Evolutionary conservation across 2,329 filamentous ascomycete species (phyloP).

Genomic region (Monilinia laxa): DNA sequence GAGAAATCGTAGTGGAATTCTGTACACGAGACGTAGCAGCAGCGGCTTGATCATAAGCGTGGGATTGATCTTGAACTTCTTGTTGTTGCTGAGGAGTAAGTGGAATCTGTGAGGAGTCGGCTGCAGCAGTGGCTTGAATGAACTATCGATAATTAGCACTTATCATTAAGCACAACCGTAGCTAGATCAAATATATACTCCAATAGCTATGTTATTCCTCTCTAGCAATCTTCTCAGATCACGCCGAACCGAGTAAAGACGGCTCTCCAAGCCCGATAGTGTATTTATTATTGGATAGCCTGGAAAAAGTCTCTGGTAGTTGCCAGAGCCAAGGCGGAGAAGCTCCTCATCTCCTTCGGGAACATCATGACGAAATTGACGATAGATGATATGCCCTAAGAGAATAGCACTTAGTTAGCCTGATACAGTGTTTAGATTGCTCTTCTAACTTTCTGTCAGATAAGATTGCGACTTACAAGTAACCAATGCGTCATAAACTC

Average conservation of each 20-base stretch:
- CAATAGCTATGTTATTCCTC: not conserved
- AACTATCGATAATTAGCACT: not conserved
- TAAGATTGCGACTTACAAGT: not conserved
- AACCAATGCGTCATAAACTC: not conserved
- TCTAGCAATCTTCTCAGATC: not conserved
- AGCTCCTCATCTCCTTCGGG: not conserved
- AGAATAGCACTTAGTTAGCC: not conserved
- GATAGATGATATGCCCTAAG: not conserved
- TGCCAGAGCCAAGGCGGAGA: not conserved
- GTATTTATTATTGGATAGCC: not conserved
- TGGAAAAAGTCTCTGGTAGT: not conserved
- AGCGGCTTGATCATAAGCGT: not conserved
- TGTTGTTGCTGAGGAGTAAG: not conserved
- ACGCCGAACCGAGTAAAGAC: not conserved
- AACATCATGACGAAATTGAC: not conserved
- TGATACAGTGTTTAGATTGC: not conserved
- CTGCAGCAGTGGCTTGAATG: not conserved
- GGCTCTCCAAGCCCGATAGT: not conserved
- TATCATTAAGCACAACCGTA: not conserved
- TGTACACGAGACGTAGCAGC: not conserved
- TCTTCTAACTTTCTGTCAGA: too few species aligned
- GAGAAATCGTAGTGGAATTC: too few species aligned
- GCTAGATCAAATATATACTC: not conserved
- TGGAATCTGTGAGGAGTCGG: not conserved
- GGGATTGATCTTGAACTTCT: not conserved